Evolutionary conservation across 805 yeast genomes (phyloP).

Genomic region (Barnettozyma pratensis): DNA sequence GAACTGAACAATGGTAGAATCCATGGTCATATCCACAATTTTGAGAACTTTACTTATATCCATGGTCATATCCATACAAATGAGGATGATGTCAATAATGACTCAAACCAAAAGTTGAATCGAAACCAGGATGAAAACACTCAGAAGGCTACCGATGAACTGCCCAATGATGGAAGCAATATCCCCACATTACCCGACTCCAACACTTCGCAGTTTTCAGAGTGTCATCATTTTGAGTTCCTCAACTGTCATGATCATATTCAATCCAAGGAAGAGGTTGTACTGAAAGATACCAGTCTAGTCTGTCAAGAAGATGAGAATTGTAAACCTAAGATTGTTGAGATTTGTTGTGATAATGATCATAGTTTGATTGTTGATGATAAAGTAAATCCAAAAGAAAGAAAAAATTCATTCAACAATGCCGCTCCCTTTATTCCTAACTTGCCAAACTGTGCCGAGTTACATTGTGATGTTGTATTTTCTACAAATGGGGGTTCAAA

Average conservation of each 20-base stretch:
- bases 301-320: constrained; percentile 23
- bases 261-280: constrained; percentile 8
- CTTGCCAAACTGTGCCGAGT: constrained; percentile 11
- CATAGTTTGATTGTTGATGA: constrained; percentile 15
- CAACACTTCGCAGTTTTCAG: constrained; percentile 19
- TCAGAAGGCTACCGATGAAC: no score
- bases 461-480: constrained; percentile 4
- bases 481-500: neutral
- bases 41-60: constrained; percentile 54
- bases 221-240: constrained; percentile 38
- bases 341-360: constrained; percentile 35
- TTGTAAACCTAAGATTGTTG: constrained; percentile 35
- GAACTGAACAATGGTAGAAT: constrained; percentile 42
- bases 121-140: neutral
- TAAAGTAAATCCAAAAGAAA: neutral
- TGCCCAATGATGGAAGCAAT: no score
- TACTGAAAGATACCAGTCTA: constrained; percentile 14
- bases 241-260: constrained; percentile 31
- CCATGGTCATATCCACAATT: constrained; percentile 65
- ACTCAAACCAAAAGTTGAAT: neutral
- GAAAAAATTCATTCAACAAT: neutral
- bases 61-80: constrained; percentile 62
- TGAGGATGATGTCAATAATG: constrained; percentile 8
- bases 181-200: no score
- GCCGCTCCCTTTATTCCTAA: constrained; percentile 6